Conservation (phyloP, 768 basidiomycete genomes). For the Jaapia argillacea region DNA sequence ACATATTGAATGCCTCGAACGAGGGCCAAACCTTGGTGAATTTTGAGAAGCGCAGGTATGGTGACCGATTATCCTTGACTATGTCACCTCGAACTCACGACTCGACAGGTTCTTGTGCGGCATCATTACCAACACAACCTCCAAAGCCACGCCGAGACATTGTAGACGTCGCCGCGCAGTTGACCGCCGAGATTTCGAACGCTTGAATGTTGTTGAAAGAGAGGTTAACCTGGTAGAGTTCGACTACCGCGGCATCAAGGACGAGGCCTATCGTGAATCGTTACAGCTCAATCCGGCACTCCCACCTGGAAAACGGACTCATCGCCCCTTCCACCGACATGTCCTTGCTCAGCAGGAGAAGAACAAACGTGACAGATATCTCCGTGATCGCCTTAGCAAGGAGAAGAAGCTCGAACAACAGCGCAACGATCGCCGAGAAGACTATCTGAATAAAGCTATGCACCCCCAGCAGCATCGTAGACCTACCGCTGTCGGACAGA, state of each 20-base stretch:
- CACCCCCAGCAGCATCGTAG: constrained; percentile 37
- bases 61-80: neutral
- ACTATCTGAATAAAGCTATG: constrained; percentile 70
- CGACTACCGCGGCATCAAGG: constrained; percentile 63
- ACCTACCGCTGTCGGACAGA: constrained; percentile 40
- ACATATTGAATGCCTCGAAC: constrained; percentile 46
- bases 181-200: constrained; percentile 61
- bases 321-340: constrained; percentile 58
- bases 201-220: constrained; percentile 66
- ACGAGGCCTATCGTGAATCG: constrained; percentile 65
- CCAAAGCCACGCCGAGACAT: constrained; percentile 31
- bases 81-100: neutral
- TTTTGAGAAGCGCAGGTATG: constrained; percentile 74
- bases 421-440: constrained; percentile 63
- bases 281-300: constrained; percentile 32
- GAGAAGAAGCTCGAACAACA: constrained; percentile 73
- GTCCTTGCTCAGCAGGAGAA: constrained; percentile 69
- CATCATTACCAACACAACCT: constrained; percentile 45
- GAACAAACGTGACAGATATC: constrained; percentile 62
- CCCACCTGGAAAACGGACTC: constrained; percentile 37
- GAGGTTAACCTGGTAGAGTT: constrained; percentile 53
- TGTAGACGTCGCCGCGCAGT: constrained; percentile 41
- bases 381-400: constrained; percentile 59
- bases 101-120: constrained; percentile 51
- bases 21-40: constrained; percentile 59